Conservation (phyloP, 1,284 basidiomycete species). For the Tylopilus sp. region DNA sequence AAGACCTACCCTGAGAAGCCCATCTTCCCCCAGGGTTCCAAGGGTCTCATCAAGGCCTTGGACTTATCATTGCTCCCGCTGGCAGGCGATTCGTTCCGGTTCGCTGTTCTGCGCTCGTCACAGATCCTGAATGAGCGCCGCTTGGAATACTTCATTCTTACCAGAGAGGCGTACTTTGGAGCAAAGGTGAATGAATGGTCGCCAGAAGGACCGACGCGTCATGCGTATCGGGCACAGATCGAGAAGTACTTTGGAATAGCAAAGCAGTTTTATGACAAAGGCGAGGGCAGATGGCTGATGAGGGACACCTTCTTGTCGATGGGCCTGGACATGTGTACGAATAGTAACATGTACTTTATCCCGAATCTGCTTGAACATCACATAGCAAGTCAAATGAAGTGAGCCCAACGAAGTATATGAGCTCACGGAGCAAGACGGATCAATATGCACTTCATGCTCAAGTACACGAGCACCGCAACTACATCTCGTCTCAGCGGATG, state of each 20-base stretch:
- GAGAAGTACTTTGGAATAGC: constrained; percentile 20
- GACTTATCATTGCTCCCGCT: constrained; percentile 21
- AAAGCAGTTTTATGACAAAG: constrained; percentile 30
- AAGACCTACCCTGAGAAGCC: constrained; percentile 53
- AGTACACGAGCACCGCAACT: constrained; percentile 60
- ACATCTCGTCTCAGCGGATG: constrained; percentile 71
- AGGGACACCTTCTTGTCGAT: constrained; percentile 34
- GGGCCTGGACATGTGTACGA: background rate
- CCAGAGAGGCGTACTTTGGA: constrained; percentile 5
- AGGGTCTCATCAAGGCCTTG: constrained; percentile 46
- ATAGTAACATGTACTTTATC: background rate
- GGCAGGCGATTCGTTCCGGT: background rate
- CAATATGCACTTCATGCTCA: background rate
- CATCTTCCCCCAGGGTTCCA: constrained; percentile 48
- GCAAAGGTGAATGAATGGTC: constrained; percentile 33
- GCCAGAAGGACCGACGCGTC: constrained; percentile 35
- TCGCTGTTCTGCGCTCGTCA: constrained; percentile 25
- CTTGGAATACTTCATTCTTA: constrained; percentile 18
- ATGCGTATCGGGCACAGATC: constrained; percentile 32
- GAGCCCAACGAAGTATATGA: too few relatives aligned
- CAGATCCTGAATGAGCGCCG: constrained; percentile 37
- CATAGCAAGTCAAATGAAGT: too few relatives aligned
- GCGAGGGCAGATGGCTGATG: constrained; percentile 37
- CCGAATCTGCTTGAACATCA: background rate
- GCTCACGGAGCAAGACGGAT: background rate